A percentile compares a stretch with the other conserved stretches of the same genome.
Evolutionary conservation across 169 alveolate species (phyloP).

Genomic region (Sarcocystis neurona): DNA sequence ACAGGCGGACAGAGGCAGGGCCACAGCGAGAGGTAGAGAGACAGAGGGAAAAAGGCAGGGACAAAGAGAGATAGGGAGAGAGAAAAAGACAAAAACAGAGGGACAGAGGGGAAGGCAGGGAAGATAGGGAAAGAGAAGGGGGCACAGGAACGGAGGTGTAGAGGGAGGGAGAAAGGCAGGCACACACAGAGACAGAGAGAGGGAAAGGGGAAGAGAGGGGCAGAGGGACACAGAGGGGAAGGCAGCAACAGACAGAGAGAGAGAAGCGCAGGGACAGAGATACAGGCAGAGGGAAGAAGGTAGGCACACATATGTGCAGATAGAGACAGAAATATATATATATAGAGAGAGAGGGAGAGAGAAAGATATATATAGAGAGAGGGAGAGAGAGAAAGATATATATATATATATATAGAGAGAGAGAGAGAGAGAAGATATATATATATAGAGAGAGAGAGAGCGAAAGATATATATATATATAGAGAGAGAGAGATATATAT

Average conservation of each 20-base stretch:
- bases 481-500: too few species aligned
- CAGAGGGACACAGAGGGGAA: background rate
- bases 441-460: background rate
- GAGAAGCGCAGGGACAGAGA: background rate
- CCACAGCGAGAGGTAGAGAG: background rate
- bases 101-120: background rate
- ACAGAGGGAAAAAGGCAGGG: background rate
- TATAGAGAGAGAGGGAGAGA: background rate
- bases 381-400: background rate
- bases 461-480: too few species aligned
- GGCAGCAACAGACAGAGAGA: background rate
- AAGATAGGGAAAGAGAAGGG: background rate
- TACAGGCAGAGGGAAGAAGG: background rate
- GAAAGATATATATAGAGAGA: too few species aligned
- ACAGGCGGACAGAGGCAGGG: background rate
- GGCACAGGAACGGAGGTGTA: background rate
- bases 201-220: background rate
- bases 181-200: background rate
- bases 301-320: background rate
- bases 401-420: background rate
- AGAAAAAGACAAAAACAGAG: background rate
- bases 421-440: background rate
- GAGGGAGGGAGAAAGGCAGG: background rate
- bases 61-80: background rate
- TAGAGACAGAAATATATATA: background rate